These are phyloP conservation scores for Sclerotinia sclerotiorum DNA, from an alignment of 2,329 filamentous ascomycete species.

Conservation along the genomic window DNA sequence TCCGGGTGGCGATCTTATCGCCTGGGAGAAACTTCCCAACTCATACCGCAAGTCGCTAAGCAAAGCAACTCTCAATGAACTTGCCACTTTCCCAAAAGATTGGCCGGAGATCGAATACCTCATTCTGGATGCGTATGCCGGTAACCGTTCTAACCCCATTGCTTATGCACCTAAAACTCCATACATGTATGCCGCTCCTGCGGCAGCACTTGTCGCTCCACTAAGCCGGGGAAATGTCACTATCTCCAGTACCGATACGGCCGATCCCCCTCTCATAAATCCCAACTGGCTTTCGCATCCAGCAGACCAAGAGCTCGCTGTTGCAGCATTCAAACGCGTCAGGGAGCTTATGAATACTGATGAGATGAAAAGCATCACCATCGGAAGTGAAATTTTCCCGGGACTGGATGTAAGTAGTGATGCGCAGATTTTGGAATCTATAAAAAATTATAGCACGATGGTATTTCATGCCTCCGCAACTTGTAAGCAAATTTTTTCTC, in stretches of 20 bases:
- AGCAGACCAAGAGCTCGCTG: constrained; percentile 46
- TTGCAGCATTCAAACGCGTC: constrained; percentile 46
- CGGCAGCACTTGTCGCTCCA: constrained; percentile 42
- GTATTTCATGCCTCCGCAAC: constrained; percentile 5
- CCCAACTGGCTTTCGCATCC: constrained; percentile 48
- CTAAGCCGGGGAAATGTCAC: constrained; percentile 41
- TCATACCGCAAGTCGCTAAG: neutral
- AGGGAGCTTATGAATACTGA: constrained; percentile 36
- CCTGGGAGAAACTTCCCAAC: constrained; percentile 28
- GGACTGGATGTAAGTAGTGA: constrained; percentile 20
- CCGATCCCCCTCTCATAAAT: constrained; percentile 43
- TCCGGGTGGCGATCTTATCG: constrained; percentile 21
- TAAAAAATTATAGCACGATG: constrained; percentile 23
- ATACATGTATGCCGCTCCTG: constrained; percentile 10
- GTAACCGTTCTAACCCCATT: neutral
- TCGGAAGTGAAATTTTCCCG: neutral
- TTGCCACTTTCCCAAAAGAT: constrained; percentile 23
- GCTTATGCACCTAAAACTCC: neutral
- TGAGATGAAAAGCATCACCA: neutral
- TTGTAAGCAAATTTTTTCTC: too few species aligned
- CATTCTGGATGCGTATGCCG: constrained; percentile 3
- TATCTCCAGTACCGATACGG: constrained; percentile 40
- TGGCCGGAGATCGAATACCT: constrained; percentile 28
- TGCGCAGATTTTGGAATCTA: constrained; percentile 26
- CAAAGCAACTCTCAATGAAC: constrained; percentile 11